These are phyloP conservation scores for Gaertneriomyces sp. DNA, from an alignment of 192 early-diverging fungal species.

Conservation along the genomic window DNA sequence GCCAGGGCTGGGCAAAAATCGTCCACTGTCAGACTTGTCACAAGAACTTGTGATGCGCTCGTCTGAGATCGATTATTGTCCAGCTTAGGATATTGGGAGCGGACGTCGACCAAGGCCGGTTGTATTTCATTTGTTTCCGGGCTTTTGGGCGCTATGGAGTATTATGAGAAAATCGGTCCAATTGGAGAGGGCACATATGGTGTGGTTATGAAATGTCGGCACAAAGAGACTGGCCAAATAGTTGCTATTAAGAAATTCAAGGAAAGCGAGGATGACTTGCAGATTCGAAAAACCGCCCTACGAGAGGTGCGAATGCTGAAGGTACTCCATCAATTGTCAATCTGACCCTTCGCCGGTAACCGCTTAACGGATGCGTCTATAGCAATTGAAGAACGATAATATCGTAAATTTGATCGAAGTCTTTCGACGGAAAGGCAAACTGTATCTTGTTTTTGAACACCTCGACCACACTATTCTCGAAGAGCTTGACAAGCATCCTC, in stretches of 20 bases:
- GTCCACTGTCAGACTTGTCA: too few species aligned
- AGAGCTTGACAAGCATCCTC: constrained; percentile 57
- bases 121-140: too few species aligned
- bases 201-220: constrained; percentile 65
- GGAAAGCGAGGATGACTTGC: constrained; percentile 61
- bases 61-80: too few species aligned
- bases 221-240: constrained; percentile 60
- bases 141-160: constrained; percentile 42
- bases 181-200: constrained; percentile 67
- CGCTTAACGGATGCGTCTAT: neutral
- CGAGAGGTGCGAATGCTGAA: constrained; percentile 63
- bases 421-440: constrained; percentile 60
- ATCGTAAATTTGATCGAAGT: constrained; percentile 66
- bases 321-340: constrained; percentile 25
- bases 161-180: constrained; percentile 59
- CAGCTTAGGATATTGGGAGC: too few species aligned
- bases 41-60: too few species aligned
- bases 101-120: too few species aligned
- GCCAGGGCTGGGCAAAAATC: too few species aligned
- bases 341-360: too few species aligned
- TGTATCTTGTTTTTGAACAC: constrained; percentile 65
- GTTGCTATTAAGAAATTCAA: constrained; percentile 70
- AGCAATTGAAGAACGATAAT: constrained; percentile 68
- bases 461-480: constrained; percentile 65
- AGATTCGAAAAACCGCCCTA: constrained; percentile 62